These are phyloP conservation scores for Sugiyamaella sp. DNA, from an alignment of 1,139 yeast species.

Conservation along the genomic window DNA sequence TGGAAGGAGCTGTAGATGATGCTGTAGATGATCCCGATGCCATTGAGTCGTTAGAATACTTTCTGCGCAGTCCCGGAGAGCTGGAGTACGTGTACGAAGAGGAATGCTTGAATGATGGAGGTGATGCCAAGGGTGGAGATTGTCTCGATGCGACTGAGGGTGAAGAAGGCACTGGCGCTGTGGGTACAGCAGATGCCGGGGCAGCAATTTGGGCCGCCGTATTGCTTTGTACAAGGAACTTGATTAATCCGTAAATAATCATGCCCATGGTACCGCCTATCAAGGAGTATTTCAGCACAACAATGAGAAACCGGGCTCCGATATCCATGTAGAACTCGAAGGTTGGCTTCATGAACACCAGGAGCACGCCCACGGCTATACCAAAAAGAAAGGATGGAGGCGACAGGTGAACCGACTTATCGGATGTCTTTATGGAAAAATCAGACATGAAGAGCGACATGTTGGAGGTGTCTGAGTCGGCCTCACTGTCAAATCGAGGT, in stretches of 20 bases:
- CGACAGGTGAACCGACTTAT: constrained; percentile 13
- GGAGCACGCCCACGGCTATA: constrained; percentile 31
- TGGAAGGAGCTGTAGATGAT: constrained; percentile 1
- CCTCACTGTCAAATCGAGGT: background rate
- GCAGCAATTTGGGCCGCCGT: constrained; percentile 18
- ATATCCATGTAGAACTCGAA: constrained; percentile 35
- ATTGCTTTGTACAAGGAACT: constrained; percentile 21
- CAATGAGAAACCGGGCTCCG: constrained; percentile 32
- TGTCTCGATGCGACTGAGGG: background rate
- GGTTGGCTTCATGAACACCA: constrained; percentile 33
- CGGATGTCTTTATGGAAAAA: constrained; percentile 7
- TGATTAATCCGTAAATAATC: constrained; percentile 30
- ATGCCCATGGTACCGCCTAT: constrained; percentile 35
- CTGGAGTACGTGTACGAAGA: constrained; percentile 4
- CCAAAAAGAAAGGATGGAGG: constrained; percentile 37
- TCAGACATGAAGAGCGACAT: constrained; percentile 13
- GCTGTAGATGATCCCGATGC: constrained; percentile 9
- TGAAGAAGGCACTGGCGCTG: constrained; percentile 2
- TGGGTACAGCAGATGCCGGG: constrained; percentile 18
- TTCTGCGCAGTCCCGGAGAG: constrained; percentile 18
- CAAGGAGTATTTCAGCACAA: constrained; percentile 28
- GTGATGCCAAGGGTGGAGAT: constrained; percentile 7
- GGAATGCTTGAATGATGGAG: constrained; percentile 1
- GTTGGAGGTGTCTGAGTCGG: background rate
- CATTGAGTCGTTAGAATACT: constrained; percentile 19